These are phyloP conservation scores for Oryza brachyantha DNA, from an alignment of 176 grass and related monocot genomes.

Conservation along the genomic window DNA sequence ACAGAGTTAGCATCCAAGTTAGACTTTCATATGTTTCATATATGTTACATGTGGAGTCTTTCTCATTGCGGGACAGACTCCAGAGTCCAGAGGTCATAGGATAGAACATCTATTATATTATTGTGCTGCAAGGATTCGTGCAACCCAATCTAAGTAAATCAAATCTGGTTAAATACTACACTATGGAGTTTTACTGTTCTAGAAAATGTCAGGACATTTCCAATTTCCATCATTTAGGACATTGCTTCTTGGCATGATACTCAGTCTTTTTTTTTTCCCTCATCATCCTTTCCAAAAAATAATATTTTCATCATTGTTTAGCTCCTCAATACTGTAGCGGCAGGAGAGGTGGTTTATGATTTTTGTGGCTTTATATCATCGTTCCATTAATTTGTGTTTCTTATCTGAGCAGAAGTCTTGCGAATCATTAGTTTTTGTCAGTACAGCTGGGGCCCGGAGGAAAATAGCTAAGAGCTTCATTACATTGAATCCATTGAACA, in stretches of 20 bases:
- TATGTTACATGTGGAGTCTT: not conserved
- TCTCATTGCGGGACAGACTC: not conserved
- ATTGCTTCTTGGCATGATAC: not conserved
- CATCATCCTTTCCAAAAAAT: too few species aligned
- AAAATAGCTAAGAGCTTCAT: slow-evolving; percentile 10
- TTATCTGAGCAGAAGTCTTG: slow-evolving; percentile 17
- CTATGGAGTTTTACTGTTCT: not conserved
- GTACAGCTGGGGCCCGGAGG: not conserved
- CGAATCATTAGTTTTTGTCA: not conserved
- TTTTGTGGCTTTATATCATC: not conserved
- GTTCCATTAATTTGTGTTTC: slow-evolving; percentile 9
- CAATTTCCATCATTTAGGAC: not conserved
- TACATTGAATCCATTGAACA: not conserved
- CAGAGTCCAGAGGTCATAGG: not conserved
- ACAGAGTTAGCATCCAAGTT: not conserved
- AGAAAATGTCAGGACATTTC: not conserved
- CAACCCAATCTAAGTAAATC: not conserved
- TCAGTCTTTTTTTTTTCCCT: not conserved
- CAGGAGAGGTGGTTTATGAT: not conserved
- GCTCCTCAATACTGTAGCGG: not conserved
- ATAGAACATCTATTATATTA: not conserved
- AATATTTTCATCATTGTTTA: not conserved
- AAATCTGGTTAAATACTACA: not conserved
- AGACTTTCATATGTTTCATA: not conserved
- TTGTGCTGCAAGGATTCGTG: not conserved